A percentile compares a stretch with the other conserved stretches of the same genome.
Conservation (phyloP, 2,329 filamentous ascomycete species). For the Botrytis cinerea region DNA sequence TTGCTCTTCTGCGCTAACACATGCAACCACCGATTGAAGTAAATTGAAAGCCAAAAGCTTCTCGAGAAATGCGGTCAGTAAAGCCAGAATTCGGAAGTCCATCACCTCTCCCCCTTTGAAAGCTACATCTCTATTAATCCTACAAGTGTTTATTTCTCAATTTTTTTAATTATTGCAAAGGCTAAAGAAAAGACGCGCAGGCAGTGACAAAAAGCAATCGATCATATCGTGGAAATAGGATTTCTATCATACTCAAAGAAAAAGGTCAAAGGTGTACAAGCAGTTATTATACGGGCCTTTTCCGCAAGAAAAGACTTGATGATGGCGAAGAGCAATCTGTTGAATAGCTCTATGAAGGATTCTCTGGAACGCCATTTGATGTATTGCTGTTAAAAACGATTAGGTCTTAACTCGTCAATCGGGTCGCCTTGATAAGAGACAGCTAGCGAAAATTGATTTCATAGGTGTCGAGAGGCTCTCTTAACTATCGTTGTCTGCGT, state of each 20-base stretch:
- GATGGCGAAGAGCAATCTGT: not conserved
- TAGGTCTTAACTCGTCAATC: not conserved
- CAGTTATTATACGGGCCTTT: not conserved
- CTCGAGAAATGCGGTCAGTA: not conserved
- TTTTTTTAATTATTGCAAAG: slow-evolving; percentile 9
- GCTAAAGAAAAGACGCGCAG: not conserved
- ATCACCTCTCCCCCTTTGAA: not conserved
- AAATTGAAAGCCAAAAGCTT: not conserved
- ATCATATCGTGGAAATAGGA: slow-evolving; percentile 7
- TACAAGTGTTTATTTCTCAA: not conserved
- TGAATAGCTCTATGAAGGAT: not conserved
- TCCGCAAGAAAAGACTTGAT: slow-evolving; percentile 4
- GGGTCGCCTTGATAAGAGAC: not conserved
- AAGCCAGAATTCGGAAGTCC: slow-evolving; percentile 2
- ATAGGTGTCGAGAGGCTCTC: not conserved
- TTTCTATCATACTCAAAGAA: slow-evolving; percentile 18
- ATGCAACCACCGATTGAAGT: not conserved
- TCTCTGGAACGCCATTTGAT: not conserved
- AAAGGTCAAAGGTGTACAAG: slow-evolving; percentile 15
- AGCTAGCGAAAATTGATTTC: not conserved
- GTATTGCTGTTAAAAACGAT: not conserved
- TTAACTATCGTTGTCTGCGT: not conserved
- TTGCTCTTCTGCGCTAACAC: no score
- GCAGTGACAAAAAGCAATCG: slow-evolving; percentile 2
- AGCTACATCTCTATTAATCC: not conserved